A percentile compares a stretch with the other conserved stretches of the same genome.
Evolutionary conservation across 306 rosid genomes (phyloP).

Genomic region (Cicer pinnatifidum): DNA sequence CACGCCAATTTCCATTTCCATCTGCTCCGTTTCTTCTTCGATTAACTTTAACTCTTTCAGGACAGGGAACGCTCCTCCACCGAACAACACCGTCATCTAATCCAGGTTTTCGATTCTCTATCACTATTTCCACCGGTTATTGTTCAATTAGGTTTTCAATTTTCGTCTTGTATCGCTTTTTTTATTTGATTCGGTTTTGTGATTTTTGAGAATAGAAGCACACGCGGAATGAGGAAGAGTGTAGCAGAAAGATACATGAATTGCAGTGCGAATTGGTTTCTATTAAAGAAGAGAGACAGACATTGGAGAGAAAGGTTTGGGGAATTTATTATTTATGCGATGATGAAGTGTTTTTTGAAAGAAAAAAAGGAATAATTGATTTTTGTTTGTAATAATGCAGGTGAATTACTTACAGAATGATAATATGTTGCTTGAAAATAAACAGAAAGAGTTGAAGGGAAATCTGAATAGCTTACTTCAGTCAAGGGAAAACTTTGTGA

Average conservation of each 20-base stretch:
- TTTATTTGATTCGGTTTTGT: slow-evolving; percentile 13
- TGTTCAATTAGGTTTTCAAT: not conserved
- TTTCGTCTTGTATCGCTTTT: not conserved
- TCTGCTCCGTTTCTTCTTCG: slow-evolving; percentile 24
- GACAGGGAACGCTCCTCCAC: slow-evolving; percentile 70
- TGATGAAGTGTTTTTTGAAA: not conserved
- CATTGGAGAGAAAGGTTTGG: slow-evolving; percentile 63
- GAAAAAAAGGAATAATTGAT: not conserved
- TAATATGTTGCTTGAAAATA: slow-evolving; percentile 70
- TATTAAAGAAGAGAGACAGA: slow-evolving; percentile 58
- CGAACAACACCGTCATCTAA: slow-evolving; percentile 55
- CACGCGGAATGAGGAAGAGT: slow-evolving; percentile 73
- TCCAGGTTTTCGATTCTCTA: slow-evolving; percentile 56
- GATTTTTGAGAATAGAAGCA: slow-evolving; percentile 60
- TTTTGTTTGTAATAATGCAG: slow-evolving; percentile 44
- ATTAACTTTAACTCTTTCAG: slow-evolving; percentile 52
- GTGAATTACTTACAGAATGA: slow-evolving; percentile 67
- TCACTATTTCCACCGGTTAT: slow-evolving; percentile 6
- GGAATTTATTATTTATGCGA: not conserved
- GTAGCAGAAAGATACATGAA: slow-evolving; percentile 61
- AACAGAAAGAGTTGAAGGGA: slow-evolving; percentile 68
- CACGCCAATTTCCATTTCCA: not conserved
- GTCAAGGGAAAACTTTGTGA: slow-evolving; percentile 61
- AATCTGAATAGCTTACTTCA: slow-evolving; percentile 62
- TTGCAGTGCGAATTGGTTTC: slow-evolving; percentile 61